These are phyloP conservation scores for Suillus subaureus DNA, from an alignment of 768 basidiomycete species.

Conservation along the genomic window DNA sequence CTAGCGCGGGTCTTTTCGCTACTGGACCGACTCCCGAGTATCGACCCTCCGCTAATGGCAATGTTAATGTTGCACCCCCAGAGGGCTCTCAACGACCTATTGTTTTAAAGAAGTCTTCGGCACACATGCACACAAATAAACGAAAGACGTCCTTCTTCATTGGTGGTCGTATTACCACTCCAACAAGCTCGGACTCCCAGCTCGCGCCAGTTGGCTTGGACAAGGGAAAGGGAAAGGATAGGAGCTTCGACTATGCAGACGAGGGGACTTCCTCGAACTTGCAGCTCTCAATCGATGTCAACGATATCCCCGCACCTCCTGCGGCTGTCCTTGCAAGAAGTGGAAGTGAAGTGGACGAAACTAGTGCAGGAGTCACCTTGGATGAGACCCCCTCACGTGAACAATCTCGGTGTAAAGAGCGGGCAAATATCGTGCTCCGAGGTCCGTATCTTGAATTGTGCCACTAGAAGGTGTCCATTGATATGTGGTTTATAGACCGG, in stretches of 20 bases:
- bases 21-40: slow-evolving; percentile 15
- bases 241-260: slow-evolving; percentile 24
- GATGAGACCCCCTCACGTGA: slow-evolving; percentile 23
- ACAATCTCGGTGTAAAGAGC: slow-evolving; percentile 24
- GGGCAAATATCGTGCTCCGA: slow-evolving; percentile 68
- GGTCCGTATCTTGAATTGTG: slow-evolving; percentile 47
- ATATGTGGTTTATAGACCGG: slow-evolving; percentile 58
- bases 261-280: neutral
- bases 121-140: neutral
- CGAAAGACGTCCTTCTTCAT: neutral
- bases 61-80: slow-evolving; percentile 3
- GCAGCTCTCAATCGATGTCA: neutral
- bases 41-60: slow-evolving; percentile 11
- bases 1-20: slow-evolving; percentile 25
- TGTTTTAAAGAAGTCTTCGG: slow-evolving; percentile 21
- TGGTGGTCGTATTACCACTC: neutral
- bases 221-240: slow-evolving; percentile 29
- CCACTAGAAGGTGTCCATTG: slow-evolving; percentile 10
- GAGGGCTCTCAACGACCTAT: slow-evolving; percentile 23
- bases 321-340: slow-evolving; percentile 66
- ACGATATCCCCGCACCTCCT: slow-evolving; percentile 53
- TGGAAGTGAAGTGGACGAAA: slow-evolving; percentile 55
- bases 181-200: neutral
- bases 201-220: slow-evolving; percentile 5
- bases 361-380: slow-evolving; percentile 63